These are phyloP conservation scores for Exophiala xenobiotica DNA, from an alignment of 2,329 filamentous ascomycete genomes.

Conservation along the genomic window DNA sequence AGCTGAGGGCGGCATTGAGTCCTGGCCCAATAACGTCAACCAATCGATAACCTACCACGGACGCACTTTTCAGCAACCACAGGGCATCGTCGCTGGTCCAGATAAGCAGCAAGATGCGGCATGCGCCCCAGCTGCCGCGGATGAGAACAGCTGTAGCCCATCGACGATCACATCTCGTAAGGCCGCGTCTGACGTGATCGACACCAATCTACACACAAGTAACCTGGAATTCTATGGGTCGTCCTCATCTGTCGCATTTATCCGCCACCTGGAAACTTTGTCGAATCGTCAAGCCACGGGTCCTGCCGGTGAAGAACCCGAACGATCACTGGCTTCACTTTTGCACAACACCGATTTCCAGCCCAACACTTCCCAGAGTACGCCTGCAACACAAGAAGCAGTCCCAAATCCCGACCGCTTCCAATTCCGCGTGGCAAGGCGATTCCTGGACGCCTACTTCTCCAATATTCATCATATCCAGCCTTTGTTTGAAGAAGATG, in stretches of 20 bases:
- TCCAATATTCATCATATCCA: constrained; percentile 51
- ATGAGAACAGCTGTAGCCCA: neutral
- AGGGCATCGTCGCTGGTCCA: neutral
- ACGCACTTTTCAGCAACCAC: neutral
- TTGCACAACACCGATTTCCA: constrained; percentile 50
- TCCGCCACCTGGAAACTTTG: constrained; percentile 39
- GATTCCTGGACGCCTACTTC: constrained; percentile 51
- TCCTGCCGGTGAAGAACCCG: constrained; percentile 25
- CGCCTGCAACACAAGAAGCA: constrained; percentile 23
- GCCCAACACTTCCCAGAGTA: constrained; percentile 22
- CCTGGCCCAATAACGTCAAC: neutral
- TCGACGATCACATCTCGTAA: neutral
- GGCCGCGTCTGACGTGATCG: constrained; percentile 42
- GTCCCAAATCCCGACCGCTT: constrained; percentile 35
- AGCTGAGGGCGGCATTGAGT: no score
- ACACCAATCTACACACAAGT: constrained; percentile 48
- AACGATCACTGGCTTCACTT: constrained; percentile 45
- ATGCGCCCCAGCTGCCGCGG: neutral
- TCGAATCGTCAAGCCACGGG: constrained; percentile 32
- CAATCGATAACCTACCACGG: neutral
- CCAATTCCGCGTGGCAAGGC: constrained; percentile 46
- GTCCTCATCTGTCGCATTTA: constrained; percentile 48
- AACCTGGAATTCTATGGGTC: constrained; percentile 51
- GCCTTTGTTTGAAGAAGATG: constrained; percentile 49
- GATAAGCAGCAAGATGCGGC: neutral